phyloP scores from a whole-genome alignment of 2,329 filamentous ascomycete genomes.

The Neonectria punicea region DNA sequence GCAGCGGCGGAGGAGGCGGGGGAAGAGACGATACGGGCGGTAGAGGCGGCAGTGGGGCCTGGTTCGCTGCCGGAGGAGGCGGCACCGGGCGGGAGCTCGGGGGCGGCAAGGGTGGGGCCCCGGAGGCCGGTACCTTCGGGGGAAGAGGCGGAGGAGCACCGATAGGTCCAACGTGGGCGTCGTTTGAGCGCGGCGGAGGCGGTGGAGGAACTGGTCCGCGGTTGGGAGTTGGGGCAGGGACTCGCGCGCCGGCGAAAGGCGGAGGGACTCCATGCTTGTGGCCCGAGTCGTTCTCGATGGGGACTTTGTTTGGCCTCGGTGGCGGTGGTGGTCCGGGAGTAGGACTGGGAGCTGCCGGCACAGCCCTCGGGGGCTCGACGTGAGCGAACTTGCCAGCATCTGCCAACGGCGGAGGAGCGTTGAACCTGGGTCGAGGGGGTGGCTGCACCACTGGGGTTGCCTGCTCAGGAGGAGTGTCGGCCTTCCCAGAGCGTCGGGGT shows the following conservation, averaged over 20 bases:
- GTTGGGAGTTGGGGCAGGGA: constrained; percentile 80
- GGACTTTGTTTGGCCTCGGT: constrained; percentile 71
- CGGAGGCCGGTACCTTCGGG: constrained; percentile 58
- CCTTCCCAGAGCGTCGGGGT: constrained; percentile 66
- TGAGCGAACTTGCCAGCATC: constrained; percentile 90
- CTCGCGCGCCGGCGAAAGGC: constrained; percentile 76
- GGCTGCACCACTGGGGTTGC: constrained; percentile 71
- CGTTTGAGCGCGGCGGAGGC: constrained; percentile 62
- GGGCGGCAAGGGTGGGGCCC: constrained; percentile 62
- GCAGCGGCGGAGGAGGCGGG: constrained; percentile 56
- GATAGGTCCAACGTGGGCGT: constrained; percentile 43
- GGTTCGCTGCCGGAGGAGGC: constrained; percentile 59
- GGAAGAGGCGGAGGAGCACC: constrained; percentile 57
- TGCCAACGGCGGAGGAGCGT: constrained; percentile 86
- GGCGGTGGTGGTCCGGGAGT: constrained; percentile 50
- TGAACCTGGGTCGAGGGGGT: constrained; percentile 74
- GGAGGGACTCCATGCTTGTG: constrained; percentile 82
- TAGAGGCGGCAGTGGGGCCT: constrained; percentile 48
- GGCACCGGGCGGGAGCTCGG: constrained; percentile 63
- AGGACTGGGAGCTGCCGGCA: constrained; percentile 41
- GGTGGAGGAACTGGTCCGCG: constrained; percentile 79
- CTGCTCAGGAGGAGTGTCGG: constrained; percentile 67
- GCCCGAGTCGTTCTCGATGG: constrained; percentile 68
- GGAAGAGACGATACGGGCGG: constrained; percentile 46
- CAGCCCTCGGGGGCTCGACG: constrained; percentile 51